Conservation (phyloP, 1,284 basidiomycete species). For the Mycosarcoma mackinlayi region DNA sequence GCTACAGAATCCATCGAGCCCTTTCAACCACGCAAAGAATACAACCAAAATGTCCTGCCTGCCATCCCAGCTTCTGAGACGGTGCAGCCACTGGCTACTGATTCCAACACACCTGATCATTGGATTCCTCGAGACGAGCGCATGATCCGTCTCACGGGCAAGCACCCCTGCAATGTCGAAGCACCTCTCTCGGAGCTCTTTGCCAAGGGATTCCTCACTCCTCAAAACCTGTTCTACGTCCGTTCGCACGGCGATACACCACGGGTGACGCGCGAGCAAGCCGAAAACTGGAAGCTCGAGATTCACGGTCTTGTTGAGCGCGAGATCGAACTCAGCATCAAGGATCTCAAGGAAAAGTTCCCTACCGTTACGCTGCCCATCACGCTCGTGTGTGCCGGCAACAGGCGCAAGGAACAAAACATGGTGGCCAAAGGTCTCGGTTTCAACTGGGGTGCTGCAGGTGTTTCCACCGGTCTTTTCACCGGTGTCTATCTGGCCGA, state of each 20-base stretch:
- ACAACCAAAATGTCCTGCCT: constrained; percentile 42
- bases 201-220: constrained; percentile 74
- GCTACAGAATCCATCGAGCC: constrained; percentile 5
- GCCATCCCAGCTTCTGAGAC: constrained; percentile 39
- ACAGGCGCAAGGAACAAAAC: constrained; percentile 78
- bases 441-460: constrained; percentile 73
- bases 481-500: constrained; percentile 77
- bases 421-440: constrained; percentile 73
- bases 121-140: constrained; percentile 61
- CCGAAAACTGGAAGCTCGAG: constrained; percentile 72
- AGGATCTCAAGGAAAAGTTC: constrained; percentile 71
- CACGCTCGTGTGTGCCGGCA: constrained; percentile 78
- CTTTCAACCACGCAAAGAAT: constrained; percentile 22
- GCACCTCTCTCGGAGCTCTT: constrained; percentile 73
- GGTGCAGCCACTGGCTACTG: constrained; percentile 46
- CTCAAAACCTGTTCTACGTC: constrained; percentile 76
- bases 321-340: constrained; percentile 55
- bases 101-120: constrained; percentile 58
- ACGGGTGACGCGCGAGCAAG: constrained; percentile 69
- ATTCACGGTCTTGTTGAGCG: constrained; percentile 70
- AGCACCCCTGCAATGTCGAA: constrained; percentile 76
- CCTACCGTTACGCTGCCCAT: constrained; percentile 75
- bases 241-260: constrained; percentile 78
- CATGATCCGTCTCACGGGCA: constrained; percentile 54
- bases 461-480: constrained; percentile 75